phyloP scores from a whole-genome alignment of 139 green algal genomes.

The Coelastrella sp. region DNA sequence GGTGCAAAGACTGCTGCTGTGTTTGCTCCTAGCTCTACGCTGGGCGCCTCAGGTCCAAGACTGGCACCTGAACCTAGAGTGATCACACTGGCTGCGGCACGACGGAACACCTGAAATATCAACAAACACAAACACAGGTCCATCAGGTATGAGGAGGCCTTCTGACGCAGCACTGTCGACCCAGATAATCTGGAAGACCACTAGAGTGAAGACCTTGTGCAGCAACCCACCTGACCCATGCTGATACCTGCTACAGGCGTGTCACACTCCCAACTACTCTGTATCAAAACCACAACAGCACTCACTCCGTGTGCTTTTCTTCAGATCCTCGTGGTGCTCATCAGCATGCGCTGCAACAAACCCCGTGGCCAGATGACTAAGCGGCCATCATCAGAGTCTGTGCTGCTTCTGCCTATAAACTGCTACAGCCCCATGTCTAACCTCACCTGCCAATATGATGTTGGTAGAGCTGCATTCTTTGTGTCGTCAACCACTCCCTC shows the following conservation, averaged over 20 bases:
- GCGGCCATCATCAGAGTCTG: background rate
- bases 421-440: background rate
- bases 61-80: conserved; percentile 86
- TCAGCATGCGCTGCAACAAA: too few relatives aligned
- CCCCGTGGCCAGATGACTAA: background rate
- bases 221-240: too few relatives aligned
- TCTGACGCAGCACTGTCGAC: too few relatives aligned
- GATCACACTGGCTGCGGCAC: conserved; percentile 73
- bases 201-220: too few relatives aligned
- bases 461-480: conserved; percentile 62
- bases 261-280: too few relatives aligned
- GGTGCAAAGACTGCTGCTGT: conserved; percentile 72
- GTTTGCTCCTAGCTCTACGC: conserved; percentile 93
- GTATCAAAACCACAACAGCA: too few relatives aligned
- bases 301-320: too few relatives aligned
- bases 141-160: too few relatives aligned
- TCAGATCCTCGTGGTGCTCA: too few relatives aligned
- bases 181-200: too few relatives aligned
- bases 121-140: background rate
- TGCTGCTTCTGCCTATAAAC: background rate
- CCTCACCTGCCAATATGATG: conserved; percentile 63
- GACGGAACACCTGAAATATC: conserved; percentile 62
- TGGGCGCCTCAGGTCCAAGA: conserved; percentile 93
- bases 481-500: conserved; percentile 69
- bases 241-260: too few relatives aligned